Base-by-base conservation (phyloP, 129 eudicot species). In the Flaveria robusta region DNA sequence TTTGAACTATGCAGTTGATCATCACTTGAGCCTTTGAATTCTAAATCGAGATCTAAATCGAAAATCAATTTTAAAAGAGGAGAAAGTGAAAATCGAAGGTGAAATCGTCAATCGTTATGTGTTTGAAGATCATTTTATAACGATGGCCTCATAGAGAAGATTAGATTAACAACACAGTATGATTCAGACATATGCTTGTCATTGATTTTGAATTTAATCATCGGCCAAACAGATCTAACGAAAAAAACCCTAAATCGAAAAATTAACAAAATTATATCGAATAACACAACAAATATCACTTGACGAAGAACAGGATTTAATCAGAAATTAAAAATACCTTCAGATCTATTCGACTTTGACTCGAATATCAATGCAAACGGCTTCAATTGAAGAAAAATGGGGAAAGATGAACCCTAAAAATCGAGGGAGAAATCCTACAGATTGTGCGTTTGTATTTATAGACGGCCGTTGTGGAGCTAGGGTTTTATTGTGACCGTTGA, bases 181-280 rank as follows among this genome's bases (percentile, higher is more conserved):
- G 41, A 70, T 88, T 86, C 93, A 79, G 88, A 81, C 91, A 88
- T 88, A 86, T 86, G 87, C 94, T 88, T 88, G 91, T 84, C 90
- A 41, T 55, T 70, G 26, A 22, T 68, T 71, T 64, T 26, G 16
- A 13, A 12, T 62, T 68, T 71, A 85, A 88, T 85, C 88, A 88
- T 83, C 31, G 86, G 87, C 92, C 87, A 71, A 29, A 46, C 7
- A 62, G 10, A 24, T 23, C 2, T 14, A 6, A 69, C 8, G 9
- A 23, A 13, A 29, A n/a, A 5, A n/a, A 66, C 9, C 14, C 70
- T 65, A 34, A 31, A 7, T 60, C 18, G 10, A 10, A 3, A 22
- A 24, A 23, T 9, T 11, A 23, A 24, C 11, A 23, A 9, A 43
- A 43, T n/a, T n/a, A 43, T 9, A 11, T 8, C 49, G 37, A 31